Evolutionary conservation across 176 grass and related monocot genomes (phyloP).

Genomic region (Oryza meridionalis): DNA sequence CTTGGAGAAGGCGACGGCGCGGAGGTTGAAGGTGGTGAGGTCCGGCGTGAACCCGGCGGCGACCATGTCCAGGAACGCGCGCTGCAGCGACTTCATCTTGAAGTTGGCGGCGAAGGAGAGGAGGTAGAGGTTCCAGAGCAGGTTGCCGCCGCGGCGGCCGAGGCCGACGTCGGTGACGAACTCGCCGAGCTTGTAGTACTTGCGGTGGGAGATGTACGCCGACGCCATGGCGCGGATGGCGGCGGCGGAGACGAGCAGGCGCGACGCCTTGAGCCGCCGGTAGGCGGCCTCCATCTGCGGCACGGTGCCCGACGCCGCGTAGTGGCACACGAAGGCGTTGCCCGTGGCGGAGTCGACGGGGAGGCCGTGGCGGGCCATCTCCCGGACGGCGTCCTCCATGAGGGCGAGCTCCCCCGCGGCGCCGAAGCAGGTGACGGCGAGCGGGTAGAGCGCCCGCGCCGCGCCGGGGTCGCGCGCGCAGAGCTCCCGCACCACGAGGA

Average conservation of each 20-base stretch:
- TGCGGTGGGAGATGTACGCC: conserved; percentile 60
- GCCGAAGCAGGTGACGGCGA: conserved; percentile 74
- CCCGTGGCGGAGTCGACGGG: conserved; percentile 61
- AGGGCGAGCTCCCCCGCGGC: conserved; percentile 56
- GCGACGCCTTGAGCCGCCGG: conserved; percentile 61
- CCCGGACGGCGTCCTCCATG: conserved; percentile 66
- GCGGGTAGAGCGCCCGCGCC: conserved; percentile 47
- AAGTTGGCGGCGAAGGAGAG: conserved; percentile 92
- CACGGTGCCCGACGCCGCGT: conserved; percentile 67
- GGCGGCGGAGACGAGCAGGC: conserved; percentile 55
- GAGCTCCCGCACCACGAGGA: conserved; percentile 55
- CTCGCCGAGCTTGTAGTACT: conserved; percentile 80
- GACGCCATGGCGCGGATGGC: conserved; percentile 62
- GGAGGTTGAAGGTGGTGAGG: conserved; percentile 87
- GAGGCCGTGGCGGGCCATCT: conserved; percentile 61
- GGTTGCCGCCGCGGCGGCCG: conserved; percentile 54
- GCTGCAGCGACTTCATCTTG: conserved; percentile 95
- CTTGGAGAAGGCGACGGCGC: conserved; percentile 72
- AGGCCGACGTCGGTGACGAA: conserved; percentile 65
- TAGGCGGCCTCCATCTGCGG: conserved; percentile 75
- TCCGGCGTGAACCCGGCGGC: conserved; percentile 64
- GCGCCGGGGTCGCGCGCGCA: conserved; percentile 35
- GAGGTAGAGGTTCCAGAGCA: conserved; percentile 84
- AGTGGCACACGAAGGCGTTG: conserved; percentile 72
- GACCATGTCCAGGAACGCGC: conserved; percentile 86